Base-by-base conservation (phyloP, 768 basidiomycete species). In the Lentinula guzmanii region DNA sequence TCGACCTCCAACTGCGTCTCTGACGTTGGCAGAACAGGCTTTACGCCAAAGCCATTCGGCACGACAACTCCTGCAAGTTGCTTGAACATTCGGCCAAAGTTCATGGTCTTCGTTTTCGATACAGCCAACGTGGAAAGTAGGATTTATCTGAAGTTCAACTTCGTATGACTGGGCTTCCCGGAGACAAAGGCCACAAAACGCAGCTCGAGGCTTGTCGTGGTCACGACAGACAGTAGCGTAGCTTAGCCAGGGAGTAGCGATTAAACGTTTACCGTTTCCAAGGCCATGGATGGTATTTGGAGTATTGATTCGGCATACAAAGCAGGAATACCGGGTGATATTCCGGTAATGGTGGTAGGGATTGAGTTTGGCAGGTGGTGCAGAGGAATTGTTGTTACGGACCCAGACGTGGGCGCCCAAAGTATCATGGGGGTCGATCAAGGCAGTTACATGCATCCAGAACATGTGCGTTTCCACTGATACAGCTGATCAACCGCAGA, bases 41-140 rank as follows among this genome's bases (percentile, higher is more conserved):
- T 45, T 52, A 10, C 59, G 34, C 85, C 85, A 87, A 3, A 92
- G 74, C 76, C 80, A 83, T 69, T 91, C 89, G 2, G 69, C 69
- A 39, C 90, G 80, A 70, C 90, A 92, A 51, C 72, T 73, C 43
- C 84, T 79, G 70, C 90, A 92, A 7, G 90, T 91, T 1, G 86
- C 77, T 34, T 85, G 83, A 10, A 87, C 79, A 5, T 77, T 77
- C 0, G 86, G 83, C 81, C 86, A 91, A 0, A 82, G 80, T 11
- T 86, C 83, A 16, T 85, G 81, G 70, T 91, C 90, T 63, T 90
- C 89, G 67, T 90, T 91, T 67, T 89, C 88, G 4, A 81, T 72
- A 62, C 84, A 82, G 34, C 77, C 80, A 10, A 85, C 77, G 16
- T 74, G 72, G 43, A 70, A 61, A 5, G 70, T 65, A 31, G 71